Evolutionary conservation across 805 yeast genomes (phyloP), one percentile per base, ranked within the genome.

Genomic region (Lachancea kluyveri): DNA sequence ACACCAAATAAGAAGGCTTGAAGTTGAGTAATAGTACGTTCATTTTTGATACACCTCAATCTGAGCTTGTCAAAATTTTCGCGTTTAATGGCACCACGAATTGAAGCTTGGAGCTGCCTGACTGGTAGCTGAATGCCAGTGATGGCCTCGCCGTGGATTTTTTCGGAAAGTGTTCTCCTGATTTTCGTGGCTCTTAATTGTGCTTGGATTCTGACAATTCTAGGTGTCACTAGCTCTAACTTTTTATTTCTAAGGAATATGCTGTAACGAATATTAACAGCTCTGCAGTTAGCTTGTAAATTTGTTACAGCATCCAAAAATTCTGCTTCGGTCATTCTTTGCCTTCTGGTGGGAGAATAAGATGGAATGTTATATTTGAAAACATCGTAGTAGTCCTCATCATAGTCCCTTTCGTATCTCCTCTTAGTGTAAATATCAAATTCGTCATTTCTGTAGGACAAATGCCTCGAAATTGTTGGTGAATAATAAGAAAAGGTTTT

Each of bases 211-310:
- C 48, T 52, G 3, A 68, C 54, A 14, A 79, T 48, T 14, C 71
- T 73, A 8, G 67, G 70, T 5, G 66, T 67, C 43, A 72, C 74
- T 1, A 82, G 69, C 37, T 68, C 71, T 17, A 82, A 50, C 63
- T 81, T 67, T 37, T 78, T 77, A 36, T 67, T 67, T 42, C 72
- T 71, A 21, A 82, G 79, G 52, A 75, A 77, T 60, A 77, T 62
- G 13, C 61, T 59, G 50, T 78, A 82, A 31, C 95, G 67, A 34
- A 72, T 60, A 24, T 74, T 63, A 0, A 83, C 76, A 12, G 92
- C 94, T 42, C 85, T 64, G 11, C 83, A 69, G 15, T 77, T 57
- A 0, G 92, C 73, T 52, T 87, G 95, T 11, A 87, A 59, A 34
- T 59, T 62, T 22, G 68, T 57, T 22, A 79, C 68, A 5, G 31